Evolutionary conservation across 139 green algal genomes (phyloP), one percentile per base, ranked within the genome.

Genomic region (Chlamydomonas applanata): DNA sequence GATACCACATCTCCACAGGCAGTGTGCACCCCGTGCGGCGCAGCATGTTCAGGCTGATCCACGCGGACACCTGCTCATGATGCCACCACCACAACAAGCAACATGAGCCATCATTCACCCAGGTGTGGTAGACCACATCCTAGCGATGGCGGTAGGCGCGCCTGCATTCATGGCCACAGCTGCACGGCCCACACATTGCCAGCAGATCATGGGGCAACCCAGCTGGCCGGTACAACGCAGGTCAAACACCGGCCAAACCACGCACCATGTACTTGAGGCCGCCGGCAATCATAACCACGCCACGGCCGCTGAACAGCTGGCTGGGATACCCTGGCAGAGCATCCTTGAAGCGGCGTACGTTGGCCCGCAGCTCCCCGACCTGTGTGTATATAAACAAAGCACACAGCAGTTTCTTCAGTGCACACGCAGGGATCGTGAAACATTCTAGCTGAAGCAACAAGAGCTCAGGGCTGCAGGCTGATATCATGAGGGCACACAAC

Each of bases 1-100:
- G 81, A 20, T 84, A 87, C 56, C 79, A 87, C 78, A 90, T 72
- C 71, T 90, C 80, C 2, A 88, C 74, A 2, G 80, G 82, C 66
- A 90, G 74, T 33, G 1, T 71, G 78, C 82, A 88, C 0, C 86
- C 86, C 75, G 78, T 74, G 19, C 49, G 56, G 13, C 85, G 72
- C 66, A 89, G 74, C 71, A 83, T 67, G 73, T 85, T 73, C 27
- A 89, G 45, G 64, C 40, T 81, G 24, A 83, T 68, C 84, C 84
- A 89, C 17, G 81, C 76, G 17, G 30, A 53, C 32, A 40, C 32
- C 62, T 69, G 62, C 32, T 30, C 25, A n/a, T 25, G 25, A 16
- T 5, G 4, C 5, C 25, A 16, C 36, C 20, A 24, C 59, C 36
- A 4, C 25, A 36, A 16, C 25, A 66, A 4, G 59, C n/a, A 66